These are phyloP conservation scores for Malus domestica DNA, from an alignment of 306 rosid species.

Conservation along the genomic window DNA sequence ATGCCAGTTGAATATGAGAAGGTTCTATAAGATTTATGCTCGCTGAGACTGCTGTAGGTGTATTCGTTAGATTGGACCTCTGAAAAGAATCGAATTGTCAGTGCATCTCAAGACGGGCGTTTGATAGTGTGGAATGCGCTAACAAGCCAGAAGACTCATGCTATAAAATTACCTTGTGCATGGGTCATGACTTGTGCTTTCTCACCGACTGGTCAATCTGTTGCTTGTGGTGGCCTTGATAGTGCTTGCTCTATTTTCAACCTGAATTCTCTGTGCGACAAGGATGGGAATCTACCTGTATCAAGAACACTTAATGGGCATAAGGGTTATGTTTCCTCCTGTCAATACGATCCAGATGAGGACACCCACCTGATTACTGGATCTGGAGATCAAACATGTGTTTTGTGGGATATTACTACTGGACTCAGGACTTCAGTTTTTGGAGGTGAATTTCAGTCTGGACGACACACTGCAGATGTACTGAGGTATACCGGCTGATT, in stretches of 20 bases:
- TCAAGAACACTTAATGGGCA: constrained; percentile 80
- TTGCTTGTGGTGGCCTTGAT: constrained; percentile 95
- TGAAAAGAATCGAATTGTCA: constrained; percentile 85
- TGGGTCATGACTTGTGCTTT: constrained; percentile 99
- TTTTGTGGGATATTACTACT: constrained; percentile 90
- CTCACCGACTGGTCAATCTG: constrained; percentile 89
- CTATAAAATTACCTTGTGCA: constrained; percentile 90
- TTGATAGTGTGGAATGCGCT: constrained; percentile 95
- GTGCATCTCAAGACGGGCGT: constrained; percentile 96
- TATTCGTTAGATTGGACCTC: constrained; percentile 95
- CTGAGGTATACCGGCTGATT: constrained; percentile 50
- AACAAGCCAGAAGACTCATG: constrained; percentile 95
- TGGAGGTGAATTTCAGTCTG: constrained; percentile 99
- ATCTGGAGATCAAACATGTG: constrained; percentile 94
- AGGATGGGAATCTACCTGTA: constrained; percentile 64
- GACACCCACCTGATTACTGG: constrained; percentile 83
- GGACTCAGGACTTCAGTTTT: constrained; percentile 94
- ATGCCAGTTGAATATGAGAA: background rate
- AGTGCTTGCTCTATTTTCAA: constrained; percentile 93
- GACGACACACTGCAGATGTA: constrained; percentile 92
- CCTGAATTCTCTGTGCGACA: constrained; percentile 74
- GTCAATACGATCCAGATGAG: constrained; percentile 94
- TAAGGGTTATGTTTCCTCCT: constrained; percentile 87
- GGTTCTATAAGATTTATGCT: constrained; percentile 1
- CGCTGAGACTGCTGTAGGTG: constrained; percentile 45